These are phyloP conservation scores for Tricholoma furcatifolium DNA, from an alignment of 768 basidiomycete genomes.

Conservation along the genomic window DNA sequence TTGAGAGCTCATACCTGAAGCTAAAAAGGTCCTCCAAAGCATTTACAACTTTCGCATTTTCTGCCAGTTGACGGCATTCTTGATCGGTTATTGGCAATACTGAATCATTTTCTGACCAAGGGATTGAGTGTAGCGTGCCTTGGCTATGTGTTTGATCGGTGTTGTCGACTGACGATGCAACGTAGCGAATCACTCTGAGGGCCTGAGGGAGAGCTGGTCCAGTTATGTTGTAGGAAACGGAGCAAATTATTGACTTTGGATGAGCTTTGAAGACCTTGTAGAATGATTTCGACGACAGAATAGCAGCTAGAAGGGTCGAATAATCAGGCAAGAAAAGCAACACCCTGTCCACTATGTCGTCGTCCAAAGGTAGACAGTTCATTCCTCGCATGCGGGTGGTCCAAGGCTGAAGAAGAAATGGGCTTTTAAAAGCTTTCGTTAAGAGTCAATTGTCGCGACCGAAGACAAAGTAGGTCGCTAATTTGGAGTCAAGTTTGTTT, in stretches of 20 bases:
- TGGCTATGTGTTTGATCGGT: not conserved
- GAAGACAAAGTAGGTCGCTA: not conserved
- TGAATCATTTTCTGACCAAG: constrained; percentile 13
- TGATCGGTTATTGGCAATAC: constrained; percentile 16
- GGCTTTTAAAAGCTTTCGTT: not conserved
- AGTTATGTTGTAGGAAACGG: constrained; percentile 26
- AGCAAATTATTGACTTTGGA: constrained; percentile 27
- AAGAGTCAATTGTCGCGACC: not conserved
- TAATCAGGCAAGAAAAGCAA: constrained; percentile 28
- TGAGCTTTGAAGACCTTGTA: constrained; percentile 27
- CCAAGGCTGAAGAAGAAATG: not conserved
- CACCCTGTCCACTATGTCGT: constrained; percentile 31
- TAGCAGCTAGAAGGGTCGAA: constrained; percentile 20
- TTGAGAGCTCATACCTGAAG: constrained; percentile 26
- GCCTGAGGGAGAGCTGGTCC: constrained; percentile 31
- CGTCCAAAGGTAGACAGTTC: constrained; percentile 22
- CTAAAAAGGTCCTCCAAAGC: constrained; percentile 39
- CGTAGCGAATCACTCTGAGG: constrained; percentile 22
- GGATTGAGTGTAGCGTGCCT: not conserved
- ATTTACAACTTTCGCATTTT: constrained; percentile 22
- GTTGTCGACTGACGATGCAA: constrained; percentile 1
- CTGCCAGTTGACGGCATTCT: constrained; percentile 22
- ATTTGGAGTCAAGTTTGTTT: not conserved
- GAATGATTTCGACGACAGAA: constrained; percentile 29
- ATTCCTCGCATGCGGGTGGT: constrained; percentile 10